A percentile compares a stretch with the other conserved stretches of the same genome.
Evolutionary conservation across 805 yeast species (phyloP).

Genomic region (Candida silvatica): DNA sequence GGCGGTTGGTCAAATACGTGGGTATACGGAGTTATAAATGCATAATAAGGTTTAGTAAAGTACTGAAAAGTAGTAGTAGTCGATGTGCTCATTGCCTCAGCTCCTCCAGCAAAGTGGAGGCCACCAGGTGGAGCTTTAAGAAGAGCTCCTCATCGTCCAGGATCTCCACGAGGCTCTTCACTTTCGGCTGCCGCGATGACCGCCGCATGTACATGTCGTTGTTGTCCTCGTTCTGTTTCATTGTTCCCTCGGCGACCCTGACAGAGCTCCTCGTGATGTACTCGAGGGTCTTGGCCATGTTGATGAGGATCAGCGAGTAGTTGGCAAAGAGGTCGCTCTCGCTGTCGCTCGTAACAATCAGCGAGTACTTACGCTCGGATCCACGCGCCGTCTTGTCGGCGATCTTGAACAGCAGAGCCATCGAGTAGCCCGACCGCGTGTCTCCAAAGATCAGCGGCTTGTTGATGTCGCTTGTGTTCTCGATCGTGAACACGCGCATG

Average conservation of each 20-base stretch:
- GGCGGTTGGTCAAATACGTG: too few species aligned
- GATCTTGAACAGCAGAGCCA: constrained; percentile 52
- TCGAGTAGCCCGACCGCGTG: constrained; percentile 48
- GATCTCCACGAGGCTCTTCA: constrained; percentile 46
- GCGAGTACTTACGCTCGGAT: constrained; percentile 58
- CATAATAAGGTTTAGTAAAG: too few species aligned
- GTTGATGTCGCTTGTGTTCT: constrained; percentile 48
- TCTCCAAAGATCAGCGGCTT: constrained; percentile 62
- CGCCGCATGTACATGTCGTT: constrained; percentile 52
- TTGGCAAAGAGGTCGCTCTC: constrained; percentile 43
- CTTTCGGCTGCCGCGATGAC: constrained; percentile 38
- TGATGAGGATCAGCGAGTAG: constrained; percentile 43
- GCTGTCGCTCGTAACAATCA: constrained; percentile 48
- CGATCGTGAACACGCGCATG: constrained; percentile 59
- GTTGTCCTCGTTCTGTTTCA: constrained; percentile 20
- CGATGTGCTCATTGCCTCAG: constrained; percentile 7
- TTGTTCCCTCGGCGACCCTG: constrained; percentile 18
- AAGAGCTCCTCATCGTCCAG: constrained; percentile 45
- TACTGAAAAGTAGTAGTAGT: too few species aligned
- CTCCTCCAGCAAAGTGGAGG: constrained; percentile 37
- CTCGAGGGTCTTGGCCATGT: constrained; percentile 30
- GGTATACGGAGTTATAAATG: too few species aligned
- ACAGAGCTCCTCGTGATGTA: constrained; percentile 25
- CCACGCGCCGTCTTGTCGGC: constrained; percentile 65
- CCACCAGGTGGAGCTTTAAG: constrained; percentile 58